These are phyloP conservation scores for Hypoxylon fragiforme DNA, from an alignment of 495 filamentous ascomycete genomes.

Conservation along the genomic window DNA sequence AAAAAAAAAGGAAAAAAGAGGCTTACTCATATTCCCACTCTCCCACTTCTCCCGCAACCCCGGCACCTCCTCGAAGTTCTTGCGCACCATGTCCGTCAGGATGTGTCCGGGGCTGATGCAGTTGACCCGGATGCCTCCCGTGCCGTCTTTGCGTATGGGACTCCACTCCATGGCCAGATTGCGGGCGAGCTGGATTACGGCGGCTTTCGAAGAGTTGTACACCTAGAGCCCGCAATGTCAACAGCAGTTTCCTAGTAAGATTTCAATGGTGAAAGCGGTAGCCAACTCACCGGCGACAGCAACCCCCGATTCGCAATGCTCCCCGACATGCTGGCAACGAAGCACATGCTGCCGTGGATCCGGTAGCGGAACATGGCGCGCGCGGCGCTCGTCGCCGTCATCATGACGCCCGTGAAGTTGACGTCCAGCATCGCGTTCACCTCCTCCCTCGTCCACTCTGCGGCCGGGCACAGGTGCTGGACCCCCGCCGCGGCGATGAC, in stretches of 20 bases:
- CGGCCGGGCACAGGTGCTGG: conserved; percentile 68
- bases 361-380: conserved; percentile 76
- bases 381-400: conserved; percentile 71
- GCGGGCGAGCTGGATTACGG: conserved; percentile 65
- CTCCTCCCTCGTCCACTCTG: conserved; percentile 69
- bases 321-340: conserved; percentile 78
- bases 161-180: conserved; percentile 76
- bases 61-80: conserved; percentile 68
- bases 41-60: conserved; percentile 63
- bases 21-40: conserved; percentile 67
- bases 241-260: neutral
- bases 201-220: conserved; percentile 72
- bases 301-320: conserved; percentile 72
- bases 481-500: conserved; percentile 77
- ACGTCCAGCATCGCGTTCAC: conserved; percentile 72
- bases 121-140: conserved; percentile 68
- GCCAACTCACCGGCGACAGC: conserved; percentile 52
- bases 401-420: conserved; percentile 78
- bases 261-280: no score
- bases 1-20: no score
- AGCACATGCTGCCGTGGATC: conserved; percentile 68
- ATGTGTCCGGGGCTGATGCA: conserved; percentile 71
- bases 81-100: conserved; percentile 70
- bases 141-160: conserved; percentile 41
- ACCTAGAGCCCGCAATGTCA: conserved; percentile 33